A percentile compares a stretch with the other conserved stretches of the same genome.
These are phyloP conservation scores for Tetrastigma voinierianum DNA, from an alignment of 164 flowering plant genomes.

Conservation along the genomic window DNA sequence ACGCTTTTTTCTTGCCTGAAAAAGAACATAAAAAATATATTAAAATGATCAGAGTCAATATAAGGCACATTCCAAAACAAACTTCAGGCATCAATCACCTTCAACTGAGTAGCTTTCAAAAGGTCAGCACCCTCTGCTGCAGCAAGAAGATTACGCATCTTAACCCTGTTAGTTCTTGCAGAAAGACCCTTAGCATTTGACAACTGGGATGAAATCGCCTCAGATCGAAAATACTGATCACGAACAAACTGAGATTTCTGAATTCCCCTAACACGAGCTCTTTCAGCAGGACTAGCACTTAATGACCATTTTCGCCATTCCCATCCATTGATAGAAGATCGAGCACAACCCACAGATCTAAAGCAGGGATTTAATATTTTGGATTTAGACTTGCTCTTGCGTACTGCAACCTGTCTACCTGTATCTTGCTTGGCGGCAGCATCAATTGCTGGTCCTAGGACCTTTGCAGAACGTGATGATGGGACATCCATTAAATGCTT, in stretches of 20 bases:
- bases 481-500: constrained; percentile 27
- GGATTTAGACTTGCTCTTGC: constrained; percentile 39
- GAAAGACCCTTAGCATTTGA: constrained; percentile 71
- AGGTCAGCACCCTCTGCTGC: constrained; percentile 98
- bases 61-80: neutral
- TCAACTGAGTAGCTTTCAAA: constrained; percentile 79
- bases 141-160: constrained; percentile 89
- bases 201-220: constrained; percentile 35
- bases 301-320: constrained; percentile 92
- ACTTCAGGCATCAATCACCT: constrained; percentile 44
- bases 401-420: constrained; percentile 18
- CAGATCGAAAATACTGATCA: constrained; percentile 32
- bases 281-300: constrained; percentile 72
- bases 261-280: constrained; percentile 72
- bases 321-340: constrained; percentile 91
- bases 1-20: constrained; percentile 94
- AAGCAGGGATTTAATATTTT: constrained; percentile 41
- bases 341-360: constrained; percentile 87
- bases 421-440: constrained; percentile 26
- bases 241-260: constrained; percentile 9
- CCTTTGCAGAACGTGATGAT: constrained; percentile 26
- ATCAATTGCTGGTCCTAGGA: constrained; percentile 26
- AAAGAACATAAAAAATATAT: constrained; percentile 9
- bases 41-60: neutral
- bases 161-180: constrained; percentile 95